These are phyloP conservation scores for Fraxinus sp. DNA, from an alignment of 305 asterid species.

Conservation along the genomic window DNA sequence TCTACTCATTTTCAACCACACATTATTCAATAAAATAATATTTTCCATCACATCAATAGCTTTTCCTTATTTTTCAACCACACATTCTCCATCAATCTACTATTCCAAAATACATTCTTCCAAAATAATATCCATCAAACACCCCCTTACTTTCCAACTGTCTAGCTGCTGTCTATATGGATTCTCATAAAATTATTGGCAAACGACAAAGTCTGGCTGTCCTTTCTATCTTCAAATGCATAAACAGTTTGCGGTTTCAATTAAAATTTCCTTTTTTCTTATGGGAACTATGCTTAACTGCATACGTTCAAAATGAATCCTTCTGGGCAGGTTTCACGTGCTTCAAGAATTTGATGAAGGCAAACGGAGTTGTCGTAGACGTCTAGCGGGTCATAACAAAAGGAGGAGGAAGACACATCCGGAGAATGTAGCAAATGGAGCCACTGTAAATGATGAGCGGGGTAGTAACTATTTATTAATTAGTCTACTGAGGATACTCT, in stretches of 20 bases:
- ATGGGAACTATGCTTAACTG: not conserved
- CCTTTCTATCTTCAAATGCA: not conserved
- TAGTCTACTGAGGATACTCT: conserved; percentile 82
- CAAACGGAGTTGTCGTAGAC: conserved; percentile 95
- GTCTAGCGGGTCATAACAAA: conserved; percentile 89
- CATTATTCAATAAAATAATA: too few species aligned
- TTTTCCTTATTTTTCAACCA: too few species aligned
- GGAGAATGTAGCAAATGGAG: conserved; percentile 52
- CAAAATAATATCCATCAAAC: too few species aligned
- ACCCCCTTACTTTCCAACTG: not conserved
- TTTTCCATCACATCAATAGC: too few species aligned
- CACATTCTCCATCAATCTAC: too few species aligned
- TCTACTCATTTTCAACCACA: too few species aligned
- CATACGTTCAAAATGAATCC: not conserved
- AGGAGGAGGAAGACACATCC: conserved; percentile 91
- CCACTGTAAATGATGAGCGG: conserved; percentile 52
- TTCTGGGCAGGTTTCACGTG: conserved; percentile 69
- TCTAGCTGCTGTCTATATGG: not conserved
- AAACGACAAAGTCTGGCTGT: not conserved
- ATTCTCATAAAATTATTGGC: not conserved
- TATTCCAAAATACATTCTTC: too few species aligned
- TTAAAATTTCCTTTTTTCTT: not conserved
- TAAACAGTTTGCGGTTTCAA: not conserved
- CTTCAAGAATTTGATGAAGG: conserved; percentile 99
- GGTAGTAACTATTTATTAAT: conserved; percentile 68